These are phyloP conservation scores for Articulospora tetracladia DNA, from an alignment of 495 filamentous ascomycete species.

Conservation along the genomic window DNA sequence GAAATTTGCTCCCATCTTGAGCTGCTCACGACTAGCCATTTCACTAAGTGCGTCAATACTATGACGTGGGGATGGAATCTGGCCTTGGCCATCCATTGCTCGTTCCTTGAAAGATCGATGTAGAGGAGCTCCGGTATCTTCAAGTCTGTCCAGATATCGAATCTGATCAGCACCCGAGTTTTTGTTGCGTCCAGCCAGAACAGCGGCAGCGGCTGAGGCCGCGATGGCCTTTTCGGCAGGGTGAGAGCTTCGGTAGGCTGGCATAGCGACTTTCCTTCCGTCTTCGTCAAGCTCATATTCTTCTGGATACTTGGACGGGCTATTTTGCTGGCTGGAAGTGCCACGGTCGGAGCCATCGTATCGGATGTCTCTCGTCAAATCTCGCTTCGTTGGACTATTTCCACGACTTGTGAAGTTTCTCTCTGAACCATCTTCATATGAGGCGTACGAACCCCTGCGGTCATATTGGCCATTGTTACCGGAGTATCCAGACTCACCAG, in stretches of 20 bases:
- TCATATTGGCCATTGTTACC: constrained; percentile 20
- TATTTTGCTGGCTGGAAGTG: constrained; percentile 17
- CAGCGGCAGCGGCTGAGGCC: constrained; percentile 44
- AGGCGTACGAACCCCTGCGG: constrained; percentile 32
- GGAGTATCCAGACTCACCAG: constrained; percentile 37
- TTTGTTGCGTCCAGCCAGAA: constrained; percentile 35
- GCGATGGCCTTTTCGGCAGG: constrained; percentile 46
- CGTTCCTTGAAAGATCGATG: constrained; percentile 53
- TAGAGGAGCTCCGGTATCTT: constrained; percentile 22
- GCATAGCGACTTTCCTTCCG: constrained; percentile 45
- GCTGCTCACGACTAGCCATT: constrained; percentile 48
- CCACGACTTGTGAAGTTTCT: constrained; percentile 25
- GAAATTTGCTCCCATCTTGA: constrained; percentile 57
- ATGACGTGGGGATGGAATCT: constrained; percentile 68
- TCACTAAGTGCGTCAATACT: constrained; percentile 66
- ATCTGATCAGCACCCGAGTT: constrained; percentile 29
- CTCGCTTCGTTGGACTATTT: constrained; percentile 23
- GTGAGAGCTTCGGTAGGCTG: constrained; percentile 30
- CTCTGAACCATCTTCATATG: constrained; percentile 37
- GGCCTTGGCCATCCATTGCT: constrained; percentile 38
- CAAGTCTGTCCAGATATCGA: constrained; percentile 15
- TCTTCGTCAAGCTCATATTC: constrained; percentile 53
- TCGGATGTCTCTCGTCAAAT: constrained; percentile 4
- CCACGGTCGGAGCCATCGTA: constrained; percentile 28
- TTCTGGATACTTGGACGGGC: constrained; percentile 23